Percentiles rank a stretch among this genome's conserved stretches.
phyloP scores from a whole-genome alignment of 2,329 filamentous ascomycete species.

The Microsporum ferrugineum region DNA sequence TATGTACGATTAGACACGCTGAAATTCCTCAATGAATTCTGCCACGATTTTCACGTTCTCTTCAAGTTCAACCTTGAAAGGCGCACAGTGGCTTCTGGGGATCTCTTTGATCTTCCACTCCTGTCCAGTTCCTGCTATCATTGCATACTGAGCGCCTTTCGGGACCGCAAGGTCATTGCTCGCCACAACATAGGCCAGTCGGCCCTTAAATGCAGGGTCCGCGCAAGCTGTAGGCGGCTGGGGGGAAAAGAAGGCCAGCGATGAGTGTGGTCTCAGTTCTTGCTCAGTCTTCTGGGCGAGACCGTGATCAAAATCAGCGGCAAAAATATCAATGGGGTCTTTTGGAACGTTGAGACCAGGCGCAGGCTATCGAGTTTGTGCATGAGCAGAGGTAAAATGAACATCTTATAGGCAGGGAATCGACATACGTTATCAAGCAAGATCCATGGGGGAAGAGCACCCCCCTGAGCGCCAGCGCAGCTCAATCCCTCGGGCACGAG shows the following conservation, averaged over 20 bases:
- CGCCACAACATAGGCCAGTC: conserved; percentile 6
- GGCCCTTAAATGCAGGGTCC: conserved; percentile 7
- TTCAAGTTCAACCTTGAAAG: background rate
- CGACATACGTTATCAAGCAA: background rate
- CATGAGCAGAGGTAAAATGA: background rate
- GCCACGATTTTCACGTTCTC: background rate
- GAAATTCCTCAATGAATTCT: background rate
- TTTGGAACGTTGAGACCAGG: conserved; percentile 2
- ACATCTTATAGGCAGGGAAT: background rate
- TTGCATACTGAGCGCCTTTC: conserved; percentile 1
- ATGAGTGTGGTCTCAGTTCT: background rate
- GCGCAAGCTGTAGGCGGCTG: background rate
- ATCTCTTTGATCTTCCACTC: background rate
- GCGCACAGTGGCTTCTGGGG: background rate
- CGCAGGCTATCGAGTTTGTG: background rate
- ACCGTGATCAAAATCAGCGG: conserved; percentile 7
- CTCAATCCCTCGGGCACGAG: conserved; percentile 2
- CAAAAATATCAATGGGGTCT: conserved; percentile 4
- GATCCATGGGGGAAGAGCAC: background rate
- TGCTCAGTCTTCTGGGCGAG: background rate
- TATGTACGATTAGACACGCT: background rate
- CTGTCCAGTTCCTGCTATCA: conserved; percentile 2
- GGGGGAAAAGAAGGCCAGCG: background rate
- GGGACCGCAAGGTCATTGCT: conserved; percentile 6
- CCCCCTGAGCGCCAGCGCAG: background rate